Evolutionary conservation across 495 filamentous ascomycete genomes (phyloP).

Genomic region (Aspergillus panamensis): DNA sequence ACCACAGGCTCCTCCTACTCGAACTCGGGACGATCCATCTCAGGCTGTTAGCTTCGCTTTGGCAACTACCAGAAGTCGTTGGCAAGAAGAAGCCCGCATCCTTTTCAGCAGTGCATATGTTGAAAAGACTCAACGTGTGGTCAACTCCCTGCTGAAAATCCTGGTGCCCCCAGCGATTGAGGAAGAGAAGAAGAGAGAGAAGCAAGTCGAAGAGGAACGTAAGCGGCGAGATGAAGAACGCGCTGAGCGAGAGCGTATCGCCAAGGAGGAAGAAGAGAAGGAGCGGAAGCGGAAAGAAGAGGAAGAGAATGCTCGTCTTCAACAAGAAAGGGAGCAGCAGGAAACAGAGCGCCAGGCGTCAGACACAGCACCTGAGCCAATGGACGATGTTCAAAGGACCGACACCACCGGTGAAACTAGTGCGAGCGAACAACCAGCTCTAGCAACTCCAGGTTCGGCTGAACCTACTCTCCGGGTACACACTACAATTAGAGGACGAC

Average conservation of each 20-base stretch:
- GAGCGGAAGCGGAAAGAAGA: conserved; percentile 63
- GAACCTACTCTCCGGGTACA: conserved; percentile 58
- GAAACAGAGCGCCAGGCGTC: conserved; percentile 48
- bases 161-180: conserved; percentile 83
- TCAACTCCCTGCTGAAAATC: conserved; percentile 66
- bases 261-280: conserved; percentile 58
- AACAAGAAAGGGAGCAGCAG: conserved; percentile 45
- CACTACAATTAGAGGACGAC: conserved; percentile 77
- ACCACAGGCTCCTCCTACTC: conserved; percentile 40
- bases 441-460: conserved; percentile 44
- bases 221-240: conserved; percentile 46
- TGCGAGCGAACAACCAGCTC: conserved; percentile 26
- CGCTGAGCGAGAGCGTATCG: conserved; percentile 45
- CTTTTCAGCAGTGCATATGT: conserved; percentile 65
- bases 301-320: conserved; percentile 51
- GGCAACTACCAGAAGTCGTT: conserved; percentile 66
- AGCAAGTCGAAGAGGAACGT: conserved; percentile 46
- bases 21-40: conserved; percentile 54
- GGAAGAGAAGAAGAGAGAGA: conserved; percentile 62
- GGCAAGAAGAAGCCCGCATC: conserved; percentile 88
- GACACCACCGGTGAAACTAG: conserved; percentile 32
- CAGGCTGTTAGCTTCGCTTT: conserved; percentile 69
- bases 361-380: conserved; percentile 51
- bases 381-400: conserved; percentile 81
- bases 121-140: conserved; percentile 69